These are phyloP conservation scores for Phytopythium ostracodes DNA, from an alignment of 352 stramenopile species.

Conservation along the genomic window DNA sequence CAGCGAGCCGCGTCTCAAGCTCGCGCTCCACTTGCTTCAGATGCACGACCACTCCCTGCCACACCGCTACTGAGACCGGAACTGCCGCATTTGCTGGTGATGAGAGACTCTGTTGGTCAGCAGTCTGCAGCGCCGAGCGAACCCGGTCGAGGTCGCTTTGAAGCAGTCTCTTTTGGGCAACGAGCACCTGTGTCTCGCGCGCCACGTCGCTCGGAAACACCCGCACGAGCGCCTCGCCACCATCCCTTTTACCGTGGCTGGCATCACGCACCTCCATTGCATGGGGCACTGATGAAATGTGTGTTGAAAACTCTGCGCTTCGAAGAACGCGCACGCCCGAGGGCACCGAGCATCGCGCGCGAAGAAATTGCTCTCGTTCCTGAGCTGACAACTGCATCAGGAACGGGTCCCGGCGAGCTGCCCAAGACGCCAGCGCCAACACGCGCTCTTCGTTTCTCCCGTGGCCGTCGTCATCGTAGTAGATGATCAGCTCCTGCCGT, in stretches of 20 bases:
- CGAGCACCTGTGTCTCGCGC: conserved; percentile 45
- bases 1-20: conserved; percentile 47
- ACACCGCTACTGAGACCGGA: conserved; percentile 1
- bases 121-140: conserved; percentile 12
- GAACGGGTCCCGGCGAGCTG: conserved; percentile 55
- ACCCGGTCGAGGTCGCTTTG: conserved; percentile 49
- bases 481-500: conserved; percentile 69
- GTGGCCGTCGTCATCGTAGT: conserved; percentile 30
- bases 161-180: conserved; percentile 58
- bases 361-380: conserved; percentile 41
- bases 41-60: conserved; percentile 43
- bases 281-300: background rate
- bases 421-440: conserved; percentile 44
- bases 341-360: conserved; percentile 29
- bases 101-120: background rate
- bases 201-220: conserved; percentile 42
- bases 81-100: too few species aligned
- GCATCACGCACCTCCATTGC: background rate
- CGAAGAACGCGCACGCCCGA: conserved; percentile 64
- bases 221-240: conserved; percentile 40
- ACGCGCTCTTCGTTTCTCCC: conserved; percentile 23
- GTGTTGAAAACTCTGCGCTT: background rate
- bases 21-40: conserved; percentile 40
- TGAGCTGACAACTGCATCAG: conserved; percentile 44
- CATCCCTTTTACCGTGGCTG: conserved; percentile 1